These are phyloP conservation scores for Triglochin maritima DNA, from an alignment of 106 monocot genomes.

Conservation along the genomic window DNA sequence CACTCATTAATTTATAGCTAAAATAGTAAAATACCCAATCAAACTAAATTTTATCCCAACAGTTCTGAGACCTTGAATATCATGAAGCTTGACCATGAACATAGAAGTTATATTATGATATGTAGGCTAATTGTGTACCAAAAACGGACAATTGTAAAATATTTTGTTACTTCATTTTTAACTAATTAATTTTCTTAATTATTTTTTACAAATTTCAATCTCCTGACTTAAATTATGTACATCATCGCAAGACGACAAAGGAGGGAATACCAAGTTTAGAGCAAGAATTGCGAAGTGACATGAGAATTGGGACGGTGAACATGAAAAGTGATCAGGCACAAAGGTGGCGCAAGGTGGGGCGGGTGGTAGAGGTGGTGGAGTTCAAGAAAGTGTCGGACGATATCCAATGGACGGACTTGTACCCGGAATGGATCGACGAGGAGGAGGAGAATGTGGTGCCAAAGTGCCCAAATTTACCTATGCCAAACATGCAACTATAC, in stretches of 20 bases:
- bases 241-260: not conserved
- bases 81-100: no score
- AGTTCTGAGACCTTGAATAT: no score
- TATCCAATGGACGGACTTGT: slow-evolving; percentile 70
- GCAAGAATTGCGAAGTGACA: slow-evolving; percentile 3
- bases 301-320: slow-evolving; percentile 48
- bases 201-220: no score
- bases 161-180: no score
- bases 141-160: not conserved
- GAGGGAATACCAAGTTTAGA: slow-evolving; percentile 18
- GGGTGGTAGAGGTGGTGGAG: slow-evolving; percentile 18
- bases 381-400: slow-evolving; percentile 40
- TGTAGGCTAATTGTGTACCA: no score
- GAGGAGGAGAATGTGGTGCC: slow-evolving; percentile 57
- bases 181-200: no score
- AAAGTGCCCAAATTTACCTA: slow-evolving; percentile 71
- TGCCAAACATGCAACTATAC: slow-evolving; percentile 48
- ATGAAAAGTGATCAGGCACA: slow-evolving; percentile 17
- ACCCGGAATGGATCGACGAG: slow-evolving; percentile 90
- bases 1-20: no score
- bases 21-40: no score
- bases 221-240: not conserved
- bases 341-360: no score
- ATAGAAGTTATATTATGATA: no score
- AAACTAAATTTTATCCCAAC: no score